Conservation (phyloP, 2,329 filamentous ascomycete species). For the Claviceps sp. region DNA sequence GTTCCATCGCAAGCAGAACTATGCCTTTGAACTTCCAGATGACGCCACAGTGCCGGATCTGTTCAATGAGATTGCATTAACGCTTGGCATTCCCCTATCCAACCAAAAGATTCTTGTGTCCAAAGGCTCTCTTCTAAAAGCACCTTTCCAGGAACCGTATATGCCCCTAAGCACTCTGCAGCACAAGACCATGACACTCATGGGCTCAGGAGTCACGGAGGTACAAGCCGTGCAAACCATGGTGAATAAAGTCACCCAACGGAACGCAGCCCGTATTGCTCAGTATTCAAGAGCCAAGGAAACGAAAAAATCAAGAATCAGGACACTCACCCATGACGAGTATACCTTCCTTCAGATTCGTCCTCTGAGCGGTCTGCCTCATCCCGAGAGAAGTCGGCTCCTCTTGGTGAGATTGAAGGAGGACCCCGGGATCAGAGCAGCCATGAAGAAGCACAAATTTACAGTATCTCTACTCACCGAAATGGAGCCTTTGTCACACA, state of each 20-base stretch:
- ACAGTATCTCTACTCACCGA: constrained; percentile 78
- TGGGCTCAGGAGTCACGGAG: constrained; percentile 50
- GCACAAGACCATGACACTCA: constrained; percentile 48
- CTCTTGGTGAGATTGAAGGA: constrained; percentile 65
- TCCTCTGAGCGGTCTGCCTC: constrained; percentile 64
- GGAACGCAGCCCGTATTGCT: constrained; percentile 28
- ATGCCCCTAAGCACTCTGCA: constrained; percentile 34
- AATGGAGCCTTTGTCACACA: constrained; percentile 84
- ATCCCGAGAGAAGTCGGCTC: constrained; percentile 53
- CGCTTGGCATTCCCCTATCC: constrained; percentile 42
- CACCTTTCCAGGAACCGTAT: constrained; percentile 46
- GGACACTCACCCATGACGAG: constrained; percentile 29
- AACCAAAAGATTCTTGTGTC: constrained; percentile 59
- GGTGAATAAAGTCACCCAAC: constrained; percentile 31
- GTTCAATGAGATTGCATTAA: constrained; percentile 40
- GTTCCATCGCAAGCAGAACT: constrained; percentile 31
- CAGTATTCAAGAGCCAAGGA: constrained; percentile 16
- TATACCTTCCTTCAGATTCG: constrained; percentile 75
- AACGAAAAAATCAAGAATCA: constrained; percentile 5
- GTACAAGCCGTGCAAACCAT: constrained; percentile 40
- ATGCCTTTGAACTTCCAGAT: constrained; percentile 29
- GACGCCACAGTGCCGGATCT: constrained; percentile 43
- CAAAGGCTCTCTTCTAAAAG: constrained; percentile 50
- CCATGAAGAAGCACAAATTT: constrained; percentile 78
- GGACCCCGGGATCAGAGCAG: constrained; percentile 72